Evolutionary conservation across 208 protist genomes (phyloP).

Genomic region (Naegleria lovaniensis): DNA sequence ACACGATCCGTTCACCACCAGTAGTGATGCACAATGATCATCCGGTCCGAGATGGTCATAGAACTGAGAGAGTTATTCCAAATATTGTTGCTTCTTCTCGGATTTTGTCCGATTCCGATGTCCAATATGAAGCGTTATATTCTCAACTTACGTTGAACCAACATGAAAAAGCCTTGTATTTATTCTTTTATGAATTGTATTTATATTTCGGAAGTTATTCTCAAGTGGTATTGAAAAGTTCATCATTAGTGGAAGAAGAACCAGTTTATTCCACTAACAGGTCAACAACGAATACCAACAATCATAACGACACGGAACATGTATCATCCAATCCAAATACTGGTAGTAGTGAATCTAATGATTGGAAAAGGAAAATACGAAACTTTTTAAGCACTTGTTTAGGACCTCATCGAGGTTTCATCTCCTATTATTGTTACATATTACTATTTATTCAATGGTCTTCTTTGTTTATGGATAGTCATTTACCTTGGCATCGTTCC

Average conservation of each 20-base stretch:
- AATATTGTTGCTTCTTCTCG: background rate
- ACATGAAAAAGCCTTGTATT: background rate
- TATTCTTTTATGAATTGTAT: background rate
- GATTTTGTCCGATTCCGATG: background rate
- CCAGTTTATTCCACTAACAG: no score
- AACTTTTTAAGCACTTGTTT: background rate
- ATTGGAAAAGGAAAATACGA: no score
- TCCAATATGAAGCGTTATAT: background rate
- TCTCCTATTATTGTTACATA: background rate
- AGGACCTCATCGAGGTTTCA: background rate
- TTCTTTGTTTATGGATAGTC: background rate
- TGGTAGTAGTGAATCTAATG: no score
- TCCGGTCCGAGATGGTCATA: no score
- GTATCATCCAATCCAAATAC: no score
- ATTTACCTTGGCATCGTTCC: background rate
- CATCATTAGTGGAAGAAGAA: no score
- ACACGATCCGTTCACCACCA: no score
- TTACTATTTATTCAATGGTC: background rate
- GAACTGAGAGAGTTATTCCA: no score
- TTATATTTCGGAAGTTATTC: background rate
- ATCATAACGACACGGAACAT: background rate
- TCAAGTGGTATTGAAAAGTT: background rate
- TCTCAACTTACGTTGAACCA: background rate
- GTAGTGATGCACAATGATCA: no score
- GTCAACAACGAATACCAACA: no score